Conservation (phyloP, 2,329 filamentous ascomycete species). For the Colletotrichum lupini region DNA sequence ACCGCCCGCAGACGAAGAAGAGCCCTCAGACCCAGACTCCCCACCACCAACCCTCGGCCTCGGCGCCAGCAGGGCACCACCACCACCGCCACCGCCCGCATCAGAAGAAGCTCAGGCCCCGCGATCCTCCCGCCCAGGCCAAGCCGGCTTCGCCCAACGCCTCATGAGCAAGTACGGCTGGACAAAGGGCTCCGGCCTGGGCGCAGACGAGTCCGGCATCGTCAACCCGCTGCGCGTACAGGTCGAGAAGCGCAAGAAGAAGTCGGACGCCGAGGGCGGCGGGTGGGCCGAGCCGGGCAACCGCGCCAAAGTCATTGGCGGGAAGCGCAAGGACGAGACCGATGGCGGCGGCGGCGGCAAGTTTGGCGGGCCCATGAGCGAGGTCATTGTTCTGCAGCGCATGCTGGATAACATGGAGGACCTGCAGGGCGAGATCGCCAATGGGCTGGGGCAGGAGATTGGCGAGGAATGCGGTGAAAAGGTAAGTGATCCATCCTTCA, state of each 20-base stretch:
- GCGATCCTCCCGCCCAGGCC: slow-evolving; percentile 77
- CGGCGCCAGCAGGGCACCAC: slow-evolving; percentile 50
- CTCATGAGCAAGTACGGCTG: slow-evolving; percentile 96
- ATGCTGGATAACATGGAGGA: slow-evolving; percentile 89
- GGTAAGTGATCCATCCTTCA: slow-evolving; percentile 51
- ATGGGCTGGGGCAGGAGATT: slow-evolving; percentile 88
- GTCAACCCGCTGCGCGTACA: slow-evolving; percentile 85
- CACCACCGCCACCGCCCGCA: slow-evolving; percentile 9
- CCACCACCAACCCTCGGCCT: slow-evolving; percentile 61
- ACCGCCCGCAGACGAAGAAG: slow-evolving; percentile 48
- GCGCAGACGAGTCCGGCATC: slow-evolving; percentile 85
- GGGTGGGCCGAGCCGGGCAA: slow-evolving; percentile 77
- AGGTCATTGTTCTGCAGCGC: slow-evolving; percentile 83
- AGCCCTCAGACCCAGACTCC: slow-evolving; percentile 52
- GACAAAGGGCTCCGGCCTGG: slow-evolving; percentile 88
- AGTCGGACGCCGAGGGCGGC: slow-evolving; percentile 80
- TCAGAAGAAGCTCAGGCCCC: slow-evolving; percentile 49
- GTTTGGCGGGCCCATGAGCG: slow-evolving; percentile 76
- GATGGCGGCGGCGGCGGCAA: slow-evolving; percentile 50
- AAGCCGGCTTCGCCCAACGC: slow-evolving; percentile 86
- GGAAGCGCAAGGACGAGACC: slow-evolving; percentile 63
- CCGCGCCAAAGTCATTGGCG: slow-evolving; percentile 84
- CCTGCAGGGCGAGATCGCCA: slow-evolving; percentile 80
- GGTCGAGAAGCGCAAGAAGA: slow-evolving; percentile 86
- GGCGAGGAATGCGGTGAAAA: slow-evolving; percentile 92